Conservation (phyloP, 805 yeast species). For the Candida manassasensis region DNA sequence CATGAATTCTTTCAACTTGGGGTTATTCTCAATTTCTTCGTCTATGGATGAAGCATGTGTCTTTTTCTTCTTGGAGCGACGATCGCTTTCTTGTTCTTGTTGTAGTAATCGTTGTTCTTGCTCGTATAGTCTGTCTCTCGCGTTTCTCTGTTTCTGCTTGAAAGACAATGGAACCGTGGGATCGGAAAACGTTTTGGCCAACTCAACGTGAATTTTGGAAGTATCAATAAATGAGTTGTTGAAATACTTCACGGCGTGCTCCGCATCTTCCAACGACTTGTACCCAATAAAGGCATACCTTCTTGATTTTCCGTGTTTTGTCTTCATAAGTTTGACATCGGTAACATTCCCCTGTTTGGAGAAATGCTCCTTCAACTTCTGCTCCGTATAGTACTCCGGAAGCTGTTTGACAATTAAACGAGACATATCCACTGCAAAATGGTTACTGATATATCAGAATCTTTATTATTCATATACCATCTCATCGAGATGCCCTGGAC, state of each 20-base stretch:
- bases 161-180: constrained; percentile 68
- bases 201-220: constrained; percentile 66
- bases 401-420: constrained; percentile 89
- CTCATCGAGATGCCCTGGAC: constrained; percentile 4
- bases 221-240: constrained; percentile 81
- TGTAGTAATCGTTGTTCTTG: constrained; percentile 40
- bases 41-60: constrained; percentile 39
- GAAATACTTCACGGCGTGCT: constrained; percentile 69
- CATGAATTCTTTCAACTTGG: constrained; percentile 72
- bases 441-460: background rate
- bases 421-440: constrained; percentile 45
- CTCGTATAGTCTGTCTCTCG: constrained; percentile 42
- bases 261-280: constrained; percentile 69
- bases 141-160: constrained; percentile 33
- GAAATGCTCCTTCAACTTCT: constrained; percentile 64
- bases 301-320: constrained; percentile 80
- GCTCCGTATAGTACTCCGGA: constrained; percentile 75
- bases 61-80: constrained; percentile 37
- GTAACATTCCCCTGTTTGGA: constrained; percentile 61
- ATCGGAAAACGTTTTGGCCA: constrained; percentile 84
- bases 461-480: background rate
- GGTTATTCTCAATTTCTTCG: constrained; percentile 58
- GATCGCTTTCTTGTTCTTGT: constrained; percentile 31
- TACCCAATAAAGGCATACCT: constrained; percentile 92
- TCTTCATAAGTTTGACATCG: constrained; percentile 81